These are phyloP conservation scores for Diutina siamensis DNA, from an alignment of 1,139 yeast genomes.

Conservation along the genomic window DNA sequence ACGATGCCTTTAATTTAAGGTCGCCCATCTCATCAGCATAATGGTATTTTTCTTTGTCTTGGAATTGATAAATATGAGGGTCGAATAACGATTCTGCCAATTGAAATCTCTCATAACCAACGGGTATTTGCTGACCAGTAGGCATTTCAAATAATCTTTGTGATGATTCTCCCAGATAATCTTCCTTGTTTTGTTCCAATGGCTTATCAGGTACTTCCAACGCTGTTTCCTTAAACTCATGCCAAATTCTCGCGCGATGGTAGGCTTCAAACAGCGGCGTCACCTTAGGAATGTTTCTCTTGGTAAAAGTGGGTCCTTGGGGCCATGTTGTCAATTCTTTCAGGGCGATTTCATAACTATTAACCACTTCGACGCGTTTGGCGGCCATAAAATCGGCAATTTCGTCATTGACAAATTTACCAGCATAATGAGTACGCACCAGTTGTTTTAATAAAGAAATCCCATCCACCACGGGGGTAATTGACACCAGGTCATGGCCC, in stretches of 20 bases:
- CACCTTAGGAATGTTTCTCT: slow-evolving; percentile 12
- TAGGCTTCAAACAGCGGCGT: slow-evolving; percentile 31
- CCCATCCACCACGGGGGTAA: slow-evolving; percentile 92
- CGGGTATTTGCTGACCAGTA: slow-evolving; percentile 36
- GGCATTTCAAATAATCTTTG: slow-evolving; percentile 72
- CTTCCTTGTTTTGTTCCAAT: slow-evolving; percentile 14
- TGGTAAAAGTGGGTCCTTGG: slow-evolving; percentile 15
- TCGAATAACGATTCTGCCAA: slow-evolving; percentile 69
- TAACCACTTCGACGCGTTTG: slow-evolving; percentile 13
- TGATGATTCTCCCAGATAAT: slow-evolving; percentile 21
- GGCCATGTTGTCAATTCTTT: slow-evolving; percentile 24
- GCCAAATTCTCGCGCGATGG: slow-evolving; percentile 25
- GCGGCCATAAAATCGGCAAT: slow-evolving; percentile 18
- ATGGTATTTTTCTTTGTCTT: slow-evolving; percentile 13
- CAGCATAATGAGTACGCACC: slow-evolving; percentile 57
- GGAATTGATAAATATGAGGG: slow-evolving; percentile 36
- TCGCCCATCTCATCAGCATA: slow-evolving; percentile 29
- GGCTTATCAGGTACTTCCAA: slow-evolving; percentile 42
- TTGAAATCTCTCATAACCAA: slow-evolving; percentile 47
- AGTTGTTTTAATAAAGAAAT: slow-evolving; percentile 68
- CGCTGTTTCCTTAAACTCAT: slow-evolving; percentile 58
- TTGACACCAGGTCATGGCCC: slow-evolving; percentile 77
- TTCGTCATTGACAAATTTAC: slow-evolving; percentile 42
- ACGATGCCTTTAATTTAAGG: slow-evolving; percentile 24
- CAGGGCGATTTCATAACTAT: slow-evolving; percentile 13